Conservation (phyloP, 2,329 filamentous ascomycete genomes). For the Akanthomyces lecanii region DNA sequence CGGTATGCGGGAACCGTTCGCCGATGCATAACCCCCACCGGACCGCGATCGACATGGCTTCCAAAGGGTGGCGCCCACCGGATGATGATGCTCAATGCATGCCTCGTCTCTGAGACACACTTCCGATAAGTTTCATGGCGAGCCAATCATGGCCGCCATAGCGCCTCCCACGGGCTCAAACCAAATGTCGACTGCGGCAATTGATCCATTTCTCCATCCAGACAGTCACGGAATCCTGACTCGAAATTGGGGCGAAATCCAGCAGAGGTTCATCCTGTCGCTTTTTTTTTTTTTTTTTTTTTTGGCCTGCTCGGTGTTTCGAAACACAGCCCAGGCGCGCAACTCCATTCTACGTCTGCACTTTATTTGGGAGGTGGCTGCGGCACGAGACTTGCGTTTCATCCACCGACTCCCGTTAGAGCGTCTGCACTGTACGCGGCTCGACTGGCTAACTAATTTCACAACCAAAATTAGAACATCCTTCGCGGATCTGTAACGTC, state of each 20-base stretch:
- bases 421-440: neutral
- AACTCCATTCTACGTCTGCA: neutral
- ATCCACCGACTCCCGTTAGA: neutral
- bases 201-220: neutral
- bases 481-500: neutral
- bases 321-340: neutral
- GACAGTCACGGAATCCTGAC: neutral
- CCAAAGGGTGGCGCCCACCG: neutral
- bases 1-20: neutral
- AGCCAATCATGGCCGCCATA: neutral
- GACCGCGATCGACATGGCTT: neutral
- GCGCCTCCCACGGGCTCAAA: neutral
- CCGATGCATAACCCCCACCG: neutral
- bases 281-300: too few relatives aligned
- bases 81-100: neutral
- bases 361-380: neutral
- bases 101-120: slow-evolving; percentile 9
- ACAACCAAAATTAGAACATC: neutral
- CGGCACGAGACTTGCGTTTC: slow-evolving; percentile 5
- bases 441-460: neutral
- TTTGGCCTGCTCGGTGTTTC: neutral
- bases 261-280: too few relatives aligned
- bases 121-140: neutral
- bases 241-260: neutral
- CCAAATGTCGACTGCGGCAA: neutral